phyloP scores from a whole-genome alignment of 2,329 filamentous ascomycete species.

The Neurospora sp. region DNA sequence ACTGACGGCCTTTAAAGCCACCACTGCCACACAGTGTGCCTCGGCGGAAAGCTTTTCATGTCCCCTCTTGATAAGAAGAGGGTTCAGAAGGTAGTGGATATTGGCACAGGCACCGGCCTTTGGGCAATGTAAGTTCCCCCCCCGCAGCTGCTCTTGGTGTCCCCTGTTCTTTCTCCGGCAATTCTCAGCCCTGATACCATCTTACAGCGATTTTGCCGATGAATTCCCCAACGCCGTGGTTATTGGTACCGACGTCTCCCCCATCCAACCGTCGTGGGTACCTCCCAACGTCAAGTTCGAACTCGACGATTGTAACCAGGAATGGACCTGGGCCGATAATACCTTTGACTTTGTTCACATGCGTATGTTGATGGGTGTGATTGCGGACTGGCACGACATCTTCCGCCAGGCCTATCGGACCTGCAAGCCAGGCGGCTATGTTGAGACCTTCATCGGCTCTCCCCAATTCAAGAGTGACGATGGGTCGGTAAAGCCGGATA shows the following conservation, averaged over 20 bases:
- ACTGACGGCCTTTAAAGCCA: background rate
- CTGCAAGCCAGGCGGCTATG: background rate
- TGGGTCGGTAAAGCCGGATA: slow-evolving; percentile 10
- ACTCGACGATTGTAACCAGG: background rate
- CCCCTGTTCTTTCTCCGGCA: too few species aligned
- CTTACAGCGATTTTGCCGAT: slow-evolving; percentile 2
- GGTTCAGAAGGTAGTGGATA: slow-evolving; percentile 34
- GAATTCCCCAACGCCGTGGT: background rate
- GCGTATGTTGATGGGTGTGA: slow-evolving; percentile 40
- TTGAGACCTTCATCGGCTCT: slow-evolving; percentile 8
- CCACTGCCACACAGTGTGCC: background rate
- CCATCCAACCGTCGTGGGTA: slow-evolving; percentile 45
- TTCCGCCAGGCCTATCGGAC: background rate
- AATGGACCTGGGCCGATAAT: background rate
- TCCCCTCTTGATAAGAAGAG: slow-evolving; percentile 27
- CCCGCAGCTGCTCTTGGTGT: background rate
- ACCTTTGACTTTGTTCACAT: slow-evolving; percentile 28
- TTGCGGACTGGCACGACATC: slow-evolving; percentile 33
- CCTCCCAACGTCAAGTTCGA: slow-evolving; percentile 42
- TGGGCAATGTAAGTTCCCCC: slow-evolving; percentile 37
- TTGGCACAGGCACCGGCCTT: slow-evolving; percentile 41
- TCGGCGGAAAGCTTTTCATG: slow-evolving; percentile 26
- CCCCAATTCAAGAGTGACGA: slow-evolving; percentile 18
- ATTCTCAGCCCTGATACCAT: background rate
- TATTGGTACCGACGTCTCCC: slow-evolving; percentile 30